Evolutionary conservation across 2,329 filamentous ascomycete genomes (phyloP), one percentile per base, ranked within the genome.

Genomic region (Talaromyces marneffei): DNA sequence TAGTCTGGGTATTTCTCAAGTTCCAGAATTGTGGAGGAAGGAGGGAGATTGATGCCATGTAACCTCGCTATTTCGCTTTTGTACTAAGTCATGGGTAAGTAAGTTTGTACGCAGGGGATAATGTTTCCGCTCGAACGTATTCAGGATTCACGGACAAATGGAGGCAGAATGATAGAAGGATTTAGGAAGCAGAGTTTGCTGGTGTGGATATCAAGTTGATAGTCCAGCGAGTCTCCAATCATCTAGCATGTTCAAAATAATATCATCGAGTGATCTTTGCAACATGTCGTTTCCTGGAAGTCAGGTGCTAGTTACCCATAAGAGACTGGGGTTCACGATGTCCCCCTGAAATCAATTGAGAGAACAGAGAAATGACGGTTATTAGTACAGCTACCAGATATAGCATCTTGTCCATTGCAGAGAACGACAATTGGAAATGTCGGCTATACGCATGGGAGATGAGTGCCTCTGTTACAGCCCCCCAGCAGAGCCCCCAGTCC

Each of bases 1-100:
- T 50, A 29, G 16, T 20, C 5, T 31, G 3, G 27, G 18, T 48
- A 14, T 16, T n/a, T 25, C 44, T 29, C 23, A 29, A 6, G 3
- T n/a, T 50, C 46, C 31, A 20, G 46, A 50, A 3, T 46, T 23
- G 18, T n/a, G 8, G 14, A 9, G n/a, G 39, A 18, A 25, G 20
- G n/a, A 20, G 16, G n/a, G n/a, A n/a, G n/a, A n/a, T n/a, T 16
- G 37, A 8, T 44, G 40, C 27, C 54, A 57, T 46, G 54, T 46
- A 57, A 57, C 54, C 39, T 46, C 54, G 9, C 54, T 56, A 56
- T 39, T 16, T 56, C 25, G 16, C 35, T 44, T 56, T 56, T 23
- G 37, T 56, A 20, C 27, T 44, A 18, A 56, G 7, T 20, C 37
- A 3, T 8, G 16, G 23, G 4, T 56, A 16, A 31, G 4, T 56